A percentile compares a stretch with the other conserved stretches of the same genome.
Conservation (phyloP, 1,284 basidiomycete genomes). For the Heterobasidion parviporum region DNA sequence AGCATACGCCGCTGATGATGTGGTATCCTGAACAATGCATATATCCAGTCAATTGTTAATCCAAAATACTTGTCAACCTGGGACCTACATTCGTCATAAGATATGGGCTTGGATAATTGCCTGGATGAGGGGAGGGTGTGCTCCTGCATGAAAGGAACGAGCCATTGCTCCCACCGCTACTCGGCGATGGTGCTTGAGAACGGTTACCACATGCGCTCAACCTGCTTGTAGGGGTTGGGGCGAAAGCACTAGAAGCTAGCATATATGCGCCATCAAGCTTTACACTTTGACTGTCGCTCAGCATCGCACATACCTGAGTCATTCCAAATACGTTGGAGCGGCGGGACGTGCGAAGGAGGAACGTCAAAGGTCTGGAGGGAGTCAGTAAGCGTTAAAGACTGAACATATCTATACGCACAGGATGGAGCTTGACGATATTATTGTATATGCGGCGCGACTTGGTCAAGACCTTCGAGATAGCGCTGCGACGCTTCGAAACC, state of each 20-base stretch:
- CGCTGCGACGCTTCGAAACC: background rate
- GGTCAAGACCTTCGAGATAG: background rate
- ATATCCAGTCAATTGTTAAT: background rate
- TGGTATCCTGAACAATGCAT: background rate
- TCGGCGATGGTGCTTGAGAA: background rate
- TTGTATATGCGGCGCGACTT: slow-evolving; percentile 6
- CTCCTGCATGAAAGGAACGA: background rate
- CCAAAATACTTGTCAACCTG: background rate
- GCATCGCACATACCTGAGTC: background rate
- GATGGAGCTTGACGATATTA: slow-evolving; percentile 9
- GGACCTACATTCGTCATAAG: background rate
- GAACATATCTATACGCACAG: slow-evolving; percentile 5
- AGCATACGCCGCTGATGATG: background rate
- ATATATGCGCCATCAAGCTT: background rate
- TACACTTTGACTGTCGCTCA: background rate
- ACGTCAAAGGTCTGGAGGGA: slow-evolving; percentile 6
- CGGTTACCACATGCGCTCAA: background rate
- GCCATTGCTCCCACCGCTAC: background rate
- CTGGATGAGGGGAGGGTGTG: background rate
- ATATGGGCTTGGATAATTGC: background rate
- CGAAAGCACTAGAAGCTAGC: background rate
- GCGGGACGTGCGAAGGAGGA: slow-evolving; percentile 4
- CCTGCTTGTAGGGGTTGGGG: background rate
- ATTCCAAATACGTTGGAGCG: background rate
- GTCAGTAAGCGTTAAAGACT: background rate